phyloP scores from a whole-genome alignment of 495 filamentous ascomycete species.

The Penicillium cataractarum region DNA sequence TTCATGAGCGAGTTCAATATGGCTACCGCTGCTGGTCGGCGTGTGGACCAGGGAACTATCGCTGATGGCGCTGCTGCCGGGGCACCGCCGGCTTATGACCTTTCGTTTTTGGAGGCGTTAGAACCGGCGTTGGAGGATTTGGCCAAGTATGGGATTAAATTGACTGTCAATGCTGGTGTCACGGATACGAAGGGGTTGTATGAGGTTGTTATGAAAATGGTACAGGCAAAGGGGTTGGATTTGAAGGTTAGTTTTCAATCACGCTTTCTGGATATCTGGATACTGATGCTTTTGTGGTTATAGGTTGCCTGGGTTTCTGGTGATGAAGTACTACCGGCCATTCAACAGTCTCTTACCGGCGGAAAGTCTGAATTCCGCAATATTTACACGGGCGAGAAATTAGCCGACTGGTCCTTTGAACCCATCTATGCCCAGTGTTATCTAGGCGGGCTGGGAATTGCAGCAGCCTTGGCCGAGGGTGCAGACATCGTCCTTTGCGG shows the following conservation, averaged over 20 bases:
- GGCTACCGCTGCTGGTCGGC: slow-evolving; percentile 48
- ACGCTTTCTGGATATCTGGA: too few relatives aligned
- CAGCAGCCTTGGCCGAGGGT: slow-evolving; percentile 50
- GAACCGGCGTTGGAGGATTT: slow-evolving; percentile 55
- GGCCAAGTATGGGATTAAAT: slow-evolving; percentile 54
- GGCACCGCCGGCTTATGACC: slow-evolving; percentile 50
- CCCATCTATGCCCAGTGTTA: slow-evolving; percentile 60
- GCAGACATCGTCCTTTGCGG: slow-evolving; percentile 63
- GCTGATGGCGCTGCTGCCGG: slow-evolving; percentile 6
- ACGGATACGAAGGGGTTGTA: slow-evolving; percentile 52
- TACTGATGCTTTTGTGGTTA: not conserved
- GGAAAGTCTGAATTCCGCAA: slow-evolving; percentile 50
- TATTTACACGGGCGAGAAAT: slow-evolving; percentile 52
- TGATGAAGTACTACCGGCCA: slow-evolving; percentile 52
- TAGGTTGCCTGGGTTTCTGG: slow-evolving; percentile 54
- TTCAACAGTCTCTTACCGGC: slow-evolving; percentile 41
- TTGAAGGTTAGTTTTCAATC: slow-evolving; percentile 38
- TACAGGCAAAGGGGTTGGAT: slow-evolving; percentile 44
- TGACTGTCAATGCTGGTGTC: slow-evolving; percentile 63
- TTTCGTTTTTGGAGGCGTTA: slow-evolving; percentile 56
- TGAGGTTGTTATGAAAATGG: slow-evolving; percentile 48
- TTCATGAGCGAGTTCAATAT: slow-evolving; percentile 63
- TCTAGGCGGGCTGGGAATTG: slow-evolving; percentile 56
- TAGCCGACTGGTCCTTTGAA: slow-evolving; percentile 54
- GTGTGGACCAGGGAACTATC: slow-evolving; percentile 33